Conservation (phyloP, 768 basidiomycete genomes). For the Albatrellus ellisii region DNA sequence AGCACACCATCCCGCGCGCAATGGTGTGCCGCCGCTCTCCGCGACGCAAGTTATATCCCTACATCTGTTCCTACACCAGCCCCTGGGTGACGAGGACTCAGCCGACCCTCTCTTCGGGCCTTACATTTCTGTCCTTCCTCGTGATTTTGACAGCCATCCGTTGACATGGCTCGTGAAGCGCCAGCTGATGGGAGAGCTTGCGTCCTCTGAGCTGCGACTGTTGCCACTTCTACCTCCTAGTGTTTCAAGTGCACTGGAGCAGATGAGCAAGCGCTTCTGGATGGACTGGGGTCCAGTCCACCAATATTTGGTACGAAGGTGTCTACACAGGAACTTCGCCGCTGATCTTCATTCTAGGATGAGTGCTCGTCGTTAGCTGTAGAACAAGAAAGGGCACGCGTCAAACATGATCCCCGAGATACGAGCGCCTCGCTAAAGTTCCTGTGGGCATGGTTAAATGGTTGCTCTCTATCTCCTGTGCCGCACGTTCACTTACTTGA, state of each 20-base stretch:
- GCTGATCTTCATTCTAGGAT: neutral
- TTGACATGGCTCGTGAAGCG: constrained; percentile 52
- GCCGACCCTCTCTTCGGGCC: constrained; percentile 50
- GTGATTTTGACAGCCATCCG: constrained; percentile 65
- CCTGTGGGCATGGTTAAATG: constrained; percentile 89
- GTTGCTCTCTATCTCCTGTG: constrained; percentile 27
- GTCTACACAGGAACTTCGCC: neutral
- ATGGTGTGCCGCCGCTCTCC: constrained; percentile 23
- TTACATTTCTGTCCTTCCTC: constrained; percentile 70
- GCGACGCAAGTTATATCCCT: constrained; percentile 71
- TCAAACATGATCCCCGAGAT: neutral
- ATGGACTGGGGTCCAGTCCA: constrained; percentile 45
- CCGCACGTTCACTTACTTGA: constrained; percentile 1
- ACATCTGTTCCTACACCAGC: constrained; percentile 63
- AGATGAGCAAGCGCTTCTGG: constrained; percentile 34
- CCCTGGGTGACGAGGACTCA: constrained; percentile 26
- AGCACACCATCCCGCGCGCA: constrained; percentile 35
- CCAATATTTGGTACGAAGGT: constrained; percentile 36
- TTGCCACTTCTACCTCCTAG: constrained; percentile 36
- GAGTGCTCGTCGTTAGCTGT: constrained; percentile 2
- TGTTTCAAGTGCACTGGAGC: constrained; percentile 26
- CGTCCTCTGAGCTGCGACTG: constrained; percentile 17
- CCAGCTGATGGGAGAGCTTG: constrained; percentile 11
- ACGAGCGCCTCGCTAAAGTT: constrained; percentile 27
- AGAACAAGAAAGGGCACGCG: constrained; percentile 4